Evolutionary conservation across 352 stramenopile species (phyloP).

Genomic region (Phytopythium boreale): DNA sequence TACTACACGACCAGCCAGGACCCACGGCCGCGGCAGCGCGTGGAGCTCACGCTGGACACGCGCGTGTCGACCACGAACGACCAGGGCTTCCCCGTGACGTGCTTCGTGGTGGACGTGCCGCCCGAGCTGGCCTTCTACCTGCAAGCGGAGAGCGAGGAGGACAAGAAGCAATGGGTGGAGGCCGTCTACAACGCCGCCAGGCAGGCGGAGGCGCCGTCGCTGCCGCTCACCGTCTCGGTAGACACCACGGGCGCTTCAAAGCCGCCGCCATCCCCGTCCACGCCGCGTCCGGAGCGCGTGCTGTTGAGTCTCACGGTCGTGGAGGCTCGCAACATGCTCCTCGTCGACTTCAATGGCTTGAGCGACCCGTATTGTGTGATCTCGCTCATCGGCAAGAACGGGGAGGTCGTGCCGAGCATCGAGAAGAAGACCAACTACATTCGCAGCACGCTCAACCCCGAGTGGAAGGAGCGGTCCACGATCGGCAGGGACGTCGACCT

Average conservation of each 20-base stretch:
- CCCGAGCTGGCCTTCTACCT: conserved; percentile 47
- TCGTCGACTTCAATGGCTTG: conserved; percentile 56
- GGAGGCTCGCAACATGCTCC: conserved; percentile 44
- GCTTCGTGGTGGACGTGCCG: conserved; percentile 52
- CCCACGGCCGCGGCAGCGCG: conserved; percentile 24
- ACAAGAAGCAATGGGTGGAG: conserved; percentile 58
- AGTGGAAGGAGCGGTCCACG: conserved; percentile 53
- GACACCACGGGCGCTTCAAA: not conserved
- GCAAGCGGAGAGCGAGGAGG: conserved; percentile 55
- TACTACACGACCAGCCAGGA: conserved; percentile 51
- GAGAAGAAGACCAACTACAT: conserved; percentile 54
- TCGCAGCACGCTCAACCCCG: conserved; percentile 41
- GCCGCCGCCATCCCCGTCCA: conserved; percentile 11
- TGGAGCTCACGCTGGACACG: conserved; percentile 52
- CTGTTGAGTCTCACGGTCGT: conserved; percentile 53
- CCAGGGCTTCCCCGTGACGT: conserved; percentile 46
- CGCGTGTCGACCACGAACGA: conserved; percentile 60
- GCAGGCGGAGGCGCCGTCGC: conserved; percentile 6
- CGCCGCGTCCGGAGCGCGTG: conserved; percentile 24
- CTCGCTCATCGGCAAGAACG: conserved; percentile 58
- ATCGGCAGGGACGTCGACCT: conserved; percentile 54
- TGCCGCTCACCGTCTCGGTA: not conserved
- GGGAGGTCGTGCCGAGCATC: conserved; percentile 48
- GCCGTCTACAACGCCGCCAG: conserved; percentile 46
- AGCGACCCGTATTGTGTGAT: conserved; percentile 75